phyloP scores from a whole-genome alignment of 2,329 filamentous ascomycete genomes.

The Fusarium aywerte region DNA sequence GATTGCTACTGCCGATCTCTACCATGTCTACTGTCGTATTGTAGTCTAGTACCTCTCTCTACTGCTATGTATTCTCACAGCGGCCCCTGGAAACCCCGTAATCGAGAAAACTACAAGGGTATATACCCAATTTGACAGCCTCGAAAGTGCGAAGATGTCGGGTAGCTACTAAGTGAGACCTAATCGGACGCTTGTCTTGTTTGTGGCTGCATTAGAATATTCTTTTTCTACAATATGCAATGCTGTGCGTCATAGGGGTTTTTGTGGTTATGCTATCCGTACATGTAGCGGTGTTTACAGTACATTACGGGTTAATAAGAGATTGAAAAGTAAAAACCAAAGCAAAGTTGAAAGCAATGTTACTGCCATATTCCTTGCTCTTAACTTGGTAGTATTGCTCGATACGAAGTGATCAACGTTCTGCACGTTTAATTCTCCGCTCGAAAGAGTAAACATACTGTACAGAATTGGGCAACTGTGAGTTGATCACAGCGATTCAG shows the following conservation, averaged over 20 bases:
- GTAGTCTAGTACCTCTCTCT: no score
- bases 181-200: background rate
- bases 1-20: constrained; percentile 11
- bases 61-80: no score
- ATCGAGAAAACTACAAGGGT: background rate
- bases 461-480: constrained; percentile 1
- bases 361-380: background rate
- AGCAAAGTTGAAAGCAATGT: constrained; percentile 17
- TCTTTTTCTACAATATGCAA: background rate
- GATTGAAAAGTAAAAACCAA: background rate
- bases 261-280: background rate
- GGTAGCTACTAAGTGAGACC: background rate
- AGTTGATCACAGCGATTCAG: constrained; percentile 2
- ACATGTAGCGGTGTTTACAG: background rate
- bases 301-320: no score
- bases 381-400: background rate
- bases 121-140: background rate
- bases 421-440: constrained; percentile 1
- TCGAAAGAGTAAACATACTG: background rate
- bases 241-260: background rate
- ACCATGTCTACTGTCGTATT: background rate
- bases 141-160: background rate
- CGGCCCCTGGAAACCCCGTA: constrained; percentile 2
- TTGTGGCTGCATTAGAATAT: constrained; percentile 17
- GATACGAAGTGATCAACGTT: constrained; percentile 16